Evolutionary conservation across 768 basidiomycete species (phyloP), one percentile per base, ranked within the genome.

Genomic region (Macrolepiota dolichaula): DNA sequence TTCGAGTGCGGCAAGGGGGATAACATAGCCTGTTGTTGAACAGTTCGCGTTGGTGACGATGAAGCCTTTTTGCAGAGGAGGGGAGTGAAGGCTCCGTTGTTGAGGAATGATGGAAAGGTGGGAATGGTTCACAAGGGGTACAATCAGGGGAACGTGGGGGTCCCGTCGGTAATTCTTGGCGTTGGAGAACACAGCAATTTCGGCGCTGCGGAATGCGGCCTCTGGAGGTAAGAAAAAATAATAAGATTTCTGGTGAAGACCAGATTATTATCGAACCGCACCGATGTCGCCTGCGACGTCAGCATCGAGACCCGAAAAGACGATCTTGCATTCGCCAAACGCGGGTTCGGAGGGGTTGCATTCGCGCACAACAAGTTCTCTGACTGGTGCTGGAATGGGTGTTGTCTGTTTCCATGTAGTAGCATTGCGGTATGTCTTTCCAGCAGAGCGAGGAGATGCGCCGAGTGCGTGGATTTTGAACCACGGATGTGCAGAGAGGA

Each of bases 21-120:
- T 85, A 62, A 94, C 93, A 70, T 88, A 82, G 46, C 91, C 96
- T 0, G 97, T 99, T 3, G 97, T 98, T 24, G 93, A 90, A 77
- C 97, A 98, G 77, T 98, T 99, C 66, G 97, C 97, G 72, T 99
- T 99, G 61, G 95, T 96, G 63, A 99, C 89, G 72, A 99, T 96
- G 79, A 94, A 98, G 2, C 97, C 97, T 65, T 85, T 86, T 69
- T 82, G 83, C 36, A 90, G 82, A 0, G 85, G 85, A 19, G 86
- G 90, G 1, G 79, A 74, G 65, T 91, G 88, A 15, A 84, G 76
- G 1, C 85, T 66, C 55, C 79, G 92, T 74, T 99, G 97, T 68
- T 94, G 90, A 0, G 83, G 80, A 68, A 99, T 79, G 66, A 98
- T 91, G 65, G 85, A 77, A 29, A 98, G 76, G 72, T 99, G 97